A percentile compares a stretch with the other conserved stretches of the same genome.
phyloP scores from a whole-genome alignment of 1,139 yeast species.

The Saccharomyces uvarum region DNA sequence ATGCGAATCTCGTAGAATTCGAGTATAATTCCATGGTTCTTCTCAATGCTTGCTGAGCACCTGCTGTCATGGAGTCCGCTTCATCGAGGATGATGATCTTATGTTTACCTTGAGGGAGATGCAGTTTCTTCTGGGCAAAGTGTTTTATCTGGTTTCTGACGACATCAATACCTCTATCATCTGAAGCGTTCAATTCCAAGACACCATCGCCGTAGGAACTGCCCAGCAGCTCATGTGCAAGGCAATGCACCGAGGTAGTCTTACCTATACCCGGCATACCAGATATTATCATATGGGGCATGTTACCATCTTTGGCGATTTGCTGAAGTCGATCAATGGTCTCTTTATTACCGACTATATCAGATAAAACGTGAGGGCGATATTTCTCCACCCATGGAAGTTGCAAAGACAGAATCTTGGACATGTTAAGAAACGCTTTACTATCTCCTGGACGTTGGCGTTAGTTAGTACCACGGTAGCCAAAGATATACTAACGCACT shows the following conservation, averaged over 20 bases:
- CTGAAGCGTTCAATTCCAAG: slow-evolving; percentile 88
- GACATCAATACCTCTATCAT: slow-evolving; percentile 92
- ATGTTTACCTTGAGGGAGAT: slow-evolving; percentile 65
- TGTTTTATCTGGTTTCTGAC: slow-evolving; percentile 89
- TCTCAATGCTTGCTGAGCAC: slow-evolving; percentile 95
- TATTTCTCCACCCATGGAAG: slow-evolving; percentile 85
- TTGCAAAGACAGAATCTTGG: slow-evolving; percentile 27
- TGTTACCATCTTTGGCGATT: slow-evolving; percentile 86
- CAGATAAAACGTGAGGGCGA: slow-evolving; percentile 69
- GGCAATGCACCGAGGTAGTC: slow-evolving; percentile 86
- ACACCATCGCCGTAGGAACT: slow-evolving; percentile 73
- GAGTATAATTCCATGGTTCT: slow-evolving; percentile 96
- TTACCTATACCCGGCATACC: slow-evolving; percentile 97
- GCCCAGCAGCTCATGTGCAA: slow-evolving; percentile 79
- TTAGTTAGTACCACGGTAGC: neutral
- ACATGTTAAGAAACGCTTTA: slow-evolving; percentile 6
- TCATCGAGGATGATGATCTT: slow-evolving; percentile 88
- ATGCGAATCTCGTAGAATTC: slow-evolving; percentile 90
- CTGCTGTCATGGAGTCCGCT: slow-evolving; percentile 87
- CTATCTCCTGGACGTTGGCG: neutral
- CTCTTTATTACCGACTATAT: slow-evolving; percentile 89
- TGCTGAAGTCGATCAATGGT: slow-evolving; percentile 77
- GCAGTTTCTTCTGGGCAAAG: slow-evolving; percentile 89
- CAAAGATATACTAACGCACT: neutral
- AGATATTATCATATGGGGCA: slow-evolving; percentile 92